Conservation (phyloP, 495 filamentous ascomycete genomes). For the Hyaloscypha finlandica region DNA sequence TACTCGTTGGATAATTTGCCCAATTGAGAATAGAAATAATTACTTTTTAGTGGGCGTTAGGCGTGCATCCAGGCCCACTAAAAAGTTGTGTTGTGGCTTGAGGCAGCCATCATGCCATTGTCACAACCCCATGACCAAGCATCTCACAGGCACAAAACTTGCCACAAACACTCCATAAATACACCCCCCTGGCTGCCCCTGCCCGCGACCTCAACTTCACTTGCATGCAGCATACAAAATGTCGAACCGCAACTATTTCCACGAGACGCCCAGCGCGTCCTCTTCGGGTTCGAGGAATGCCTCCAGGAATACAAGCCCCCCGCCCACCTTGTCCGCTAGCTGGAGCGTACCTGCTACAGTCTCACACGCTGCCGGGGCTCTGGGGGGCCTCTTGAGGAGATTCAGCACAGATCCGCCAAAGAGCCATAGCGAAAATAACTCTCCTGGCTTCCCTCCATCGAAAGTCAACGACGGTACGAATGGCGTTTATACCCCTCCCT, state of each 20-base stretch:
- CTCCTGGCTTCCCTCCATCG: not conserved
- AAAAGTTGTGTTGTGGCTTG: not conserved
- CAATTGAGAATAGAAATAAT: not conserved
- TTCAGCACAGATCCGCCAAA: slow-evolving; percentile 29
- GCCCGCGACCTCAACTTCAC: not conserved
- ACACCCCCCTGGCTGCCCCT: not conserved
- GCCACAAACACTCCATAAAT: not conserved
- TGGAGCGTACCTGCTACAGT: slow-evolving; percentile 26
- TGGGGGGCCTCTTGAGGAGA: slow-evolving; percentile 31
- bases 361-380: slow-evolving; percentile 25
- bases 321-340: slow-evolving; percentile 20
- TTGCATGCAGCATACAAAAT: not conserved
- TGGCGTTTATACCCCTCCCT: slow-evolving; percentile 45
- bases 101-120: not conserved
- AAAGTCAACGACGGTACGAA: slow-evolving; percentile 14
- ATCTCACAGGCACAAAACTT: not conserved
- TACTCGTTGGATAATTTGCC: not conserved
- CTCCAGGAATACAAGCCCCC: not conserved
- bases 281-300: not conserved
- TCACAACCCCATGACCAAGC: not conserved
- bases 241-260: not conserved
- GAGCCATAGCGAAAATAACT: not conserved
- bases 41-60: not conserved
- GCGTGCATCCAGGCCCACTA: not conserved
- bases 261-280: not conserved